Conservation (phyloP, 2,329 filamentous ascomycete species). For the Capronia epimyces region DNA sequence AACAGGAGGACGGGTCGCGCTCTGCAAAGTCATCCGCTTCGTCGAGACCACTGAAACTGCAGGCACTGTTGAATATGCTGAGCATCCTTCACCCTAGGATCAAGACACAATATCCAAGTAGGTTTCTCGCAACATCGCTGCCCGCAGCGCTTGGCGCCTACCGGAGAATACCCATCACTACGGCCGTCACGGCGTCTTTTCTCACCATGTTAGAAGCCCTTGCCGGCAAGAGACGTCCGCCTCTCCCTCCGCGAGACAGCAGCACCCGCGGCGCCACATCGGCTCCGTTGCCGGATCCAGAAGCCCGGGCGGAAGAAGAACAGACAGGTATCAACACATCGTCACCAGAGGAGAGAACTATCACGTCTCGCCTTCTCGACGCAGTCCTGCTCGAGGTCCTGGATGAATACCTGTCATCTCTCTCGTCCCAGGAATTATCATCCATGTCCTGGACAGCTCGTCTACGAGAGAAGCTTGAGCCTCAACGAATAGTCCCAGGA, state of each 20-base stretch:
- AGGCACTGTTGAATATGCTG: slow-evolving; percentile 49
- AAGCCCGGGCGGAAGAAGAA: slow-evolving; percentile 50
- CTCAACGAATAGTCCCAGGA: slow-evolving; percentile 47
- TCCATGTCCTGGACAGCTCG: slow-evolving; percentile 44
- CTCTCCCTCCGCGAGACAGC: slow-evolving; percentile 53
- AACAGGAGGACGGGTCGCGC: slow-evolving; percentile 10
- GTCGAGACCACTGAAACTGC: slow-evolving; percentile 45
- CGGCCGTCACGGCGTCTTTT: slow-evolving; percentile 53
- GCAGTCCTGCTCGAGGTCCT: slow-evolving; percentile 58
- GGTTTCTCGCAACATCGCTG: slow-evolving; percentile 59
- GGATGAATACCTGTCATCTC: slow-evolving; percentile 49
- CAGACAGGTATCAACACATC: slow-evolving; percentile 41
- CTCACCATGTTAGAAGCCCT: slow-evolving; percentile 55
- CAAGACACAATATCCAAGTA: slow-evolving; percentile 59
- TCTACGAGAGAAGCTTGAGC: slow-evolving; percentile 55
- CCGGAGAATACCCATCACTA: slow-evolving; percentile 48
- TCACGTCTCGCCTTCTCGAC: slow-evolving; percentile 54
- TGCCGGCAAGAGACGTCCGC: slow-evolving; percentile 53
- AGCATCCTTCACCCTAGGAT: slow-evolving; percentile 55
- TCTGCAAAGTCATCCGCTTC: slow-evolving; percentile 34
- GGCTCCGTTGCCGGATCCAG: slow-evolving; percentile 49
- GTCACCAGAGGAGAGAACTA: slow-evolving; percentile 45
- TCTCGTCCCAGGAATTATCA: slow-evolving; percentile 13
- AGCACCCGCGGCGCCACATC: slow-evolving; percentile 27
- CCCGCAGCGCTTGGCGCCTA: slow-evolving; percentile 58